Evolutionary conservation across 108 stramenopile species (phyloP).

Genomic region (Stephanodiscus triporus): DNA sequence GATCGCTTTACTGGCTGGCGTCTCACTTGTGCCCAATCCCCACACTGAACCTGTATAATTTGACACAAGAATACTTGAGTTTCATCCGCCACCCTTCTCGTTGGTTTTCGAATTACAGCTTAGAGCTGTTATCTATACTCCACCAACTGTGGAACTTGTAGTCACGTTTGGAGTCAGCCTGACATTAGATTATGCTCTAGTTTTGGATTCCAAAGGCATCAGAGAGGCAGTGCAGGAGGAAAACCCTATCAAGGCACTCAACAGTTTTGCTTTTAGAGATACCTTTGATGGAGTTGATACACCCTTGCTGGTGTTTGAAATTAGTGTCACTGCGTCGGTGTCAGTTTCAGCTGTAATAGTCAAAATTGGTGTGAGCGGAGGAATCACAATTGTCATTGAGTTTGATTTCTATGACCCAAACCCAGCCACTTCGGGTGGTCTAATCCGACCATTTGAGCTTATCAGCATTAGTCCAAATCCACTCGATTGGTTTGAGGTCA

Average conservation of each 20-base stretch:
- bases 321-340: constrained; percentile 9
- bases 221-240: constrained; percentile 26
- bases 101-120: constrained; percentile 22
- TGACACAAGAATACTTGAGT: constrained; percentile 19
- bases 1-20: background rate
- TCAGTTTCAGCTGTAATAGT: constrained; percentile 34
- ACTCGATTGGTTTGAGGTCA: constrained; percentile 50
- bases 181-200: constrained; percentile 15
- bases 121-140: background rate
- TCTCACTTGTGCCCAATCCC: background rate
- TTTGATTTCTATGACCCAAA: constrained; percentile 46
- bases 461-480: constrained; percentile 18
- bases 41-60: background rate
- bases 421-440: constrained; percentile 31
- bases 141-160: constrained; percentile 21
- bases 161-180: constrained; percentile 24
- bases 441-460: constrained; percentile 42
- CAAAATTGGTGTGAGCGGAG: constrained; percentile 29
- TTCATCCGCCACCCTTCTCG: constrained; percentile 18
- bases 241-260: constrained; percentile 38
- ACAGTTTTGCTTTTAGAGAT: constrained; percentile 46
- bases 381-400: constrained; percentile 23
- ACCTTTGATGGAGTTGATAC: constrained; percentile 46
- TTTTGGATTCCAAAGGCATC: constrained; percentile 42
- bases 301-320: constrained; percentile 24